These are phyloP conservation scores for Athelia sp. DNA, from an alignment of 1,284 basidiomycete genomes.

Conservation along the genomic window DNA sequence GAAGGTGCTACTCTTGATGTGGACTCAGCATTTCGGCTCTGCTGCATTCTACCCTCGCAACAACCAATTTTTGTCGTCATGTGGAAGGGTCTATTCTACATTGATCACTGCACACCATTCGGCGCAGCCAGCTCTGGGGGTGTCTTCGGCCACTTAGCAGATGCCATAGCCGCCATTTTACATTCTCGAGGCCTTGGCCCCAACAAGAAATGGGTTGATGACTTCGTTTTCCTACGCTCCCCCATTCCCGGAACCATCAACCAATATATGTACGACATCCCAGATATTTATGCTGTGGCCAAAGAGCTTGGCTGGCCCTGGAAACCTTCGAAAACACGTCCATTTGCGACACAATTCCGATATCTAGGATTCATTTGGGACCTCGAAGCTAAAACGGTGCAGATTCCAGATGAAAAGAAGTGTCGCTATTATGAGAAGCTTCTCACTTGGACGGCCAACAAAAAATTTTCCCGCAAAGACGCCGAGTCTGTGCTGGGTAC, in stretches of 20 bases:
- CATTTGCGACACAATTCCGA: slow-evolving; percentile 5
- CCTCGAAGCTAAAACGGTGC: neutral
- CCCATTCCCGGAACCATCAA: slow-evolving; percentile 1
- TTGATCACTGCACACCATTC: slow-evolving; percentile 25
- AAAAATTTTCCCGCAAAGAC: neutral
- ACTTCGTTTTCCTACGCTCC: slow-evolving; percentile 11
- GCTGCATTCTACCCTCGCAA: slow-evolving; percentile 18
- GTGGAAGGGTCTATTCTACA: slow-evolving; percentile 14
- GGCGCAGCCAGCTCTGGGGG: slow-evolving; percentile 23
- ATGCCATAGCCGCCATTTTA: slow-evolving; percentile 23
- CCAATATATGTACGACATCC: slow-evolving; percentile 1
- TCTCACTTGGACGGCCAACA: neutral
- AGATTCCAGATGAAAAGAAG: slow-evolving; percentile 3
- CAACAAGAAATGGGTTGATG: slow-evolving; percentile 18
- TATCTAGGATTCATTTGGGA: slow-evolving; percentile 19
- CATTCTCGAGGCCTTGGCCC: neutral
- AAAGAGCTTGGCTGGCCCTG: slow-evolving; percentile 11
- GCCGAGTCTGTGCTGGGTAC: slow-evolving; percentile 2
- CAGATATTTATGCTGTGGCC: neutral
- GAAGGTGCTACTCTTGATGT: slow-evolving; percentile 23
- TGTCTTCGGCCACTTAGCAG: slow-evolving; percentile 27
- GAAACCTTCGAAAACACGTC: slow-evolving; percentile 4
- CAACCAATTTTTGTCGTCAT: slow-evolving; percentile 16
- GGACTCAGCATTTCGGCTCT: slow-evolving; percentile 22
- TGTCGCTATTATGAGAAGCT: slow-evolving; percentile 1